Base-by-base conservation (phyloP, 163 green algal species). In the Trebouxia gelatinosa region DNA sequence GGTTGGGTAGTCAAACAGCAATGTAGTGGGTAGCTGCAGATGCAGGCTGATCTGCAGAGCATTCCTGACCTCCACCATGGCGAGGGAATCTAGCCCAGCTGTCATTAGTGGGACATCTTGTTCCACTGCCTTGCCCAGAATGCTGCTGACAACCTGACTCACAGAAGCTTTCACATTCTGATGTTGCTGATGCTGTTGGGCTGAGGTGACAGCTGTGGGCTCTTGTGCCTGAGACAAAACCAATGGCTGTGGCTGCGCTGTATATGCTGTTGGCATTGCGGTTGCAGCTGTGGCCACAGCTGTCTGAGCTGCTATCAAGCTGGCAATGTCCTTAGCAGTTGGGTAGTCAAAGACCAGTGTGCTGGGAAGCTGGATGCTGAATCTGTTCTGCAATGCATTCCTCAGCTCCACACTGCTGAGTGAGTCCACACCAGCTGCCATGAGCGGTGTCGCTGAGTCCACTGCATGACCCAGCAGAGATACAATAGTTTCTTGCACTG, bases 1-100 rank as follows among this genome's bases (percentile, higher is more conserved):
- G 19, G 92, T 92, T 40, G 93, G 93, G 87, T 95, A 95, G 84
- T 98, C 93, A 85, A 97, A 97, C 3, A 93, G 86, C 54, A 97
- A 78, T 34, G 91, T 93, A 26, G 51, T 80, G 26, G 90, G 88
- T 21, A 95, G 81, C 57, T 89, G 79, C n/a, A 95, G 48, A 19
- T 75, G 70, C 40, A 64, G 70, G 17, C 62, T 68, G 54, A 81
- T 65, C 71, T 83, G 54, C 26, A 43, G 65, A 70, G 58, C 37
- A 51, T 84, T 79, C 19, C 80, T 54, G 21, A 84, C 34, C 67
- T 84, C 80, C 40, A 84, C 67, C 40, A 54, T 57, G 51, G 85
- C 86, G 9, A 95, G 66, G 26, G 89, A 94, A 74, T 95, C 90
- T 31, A 95, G 74, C n/a, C 91, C 91, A 16, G 85, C 85, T 67